Evolutionary conservation across 352 stramenopile species (phyloP).

Genomic region (Aphanomyces astaci): DNA sequence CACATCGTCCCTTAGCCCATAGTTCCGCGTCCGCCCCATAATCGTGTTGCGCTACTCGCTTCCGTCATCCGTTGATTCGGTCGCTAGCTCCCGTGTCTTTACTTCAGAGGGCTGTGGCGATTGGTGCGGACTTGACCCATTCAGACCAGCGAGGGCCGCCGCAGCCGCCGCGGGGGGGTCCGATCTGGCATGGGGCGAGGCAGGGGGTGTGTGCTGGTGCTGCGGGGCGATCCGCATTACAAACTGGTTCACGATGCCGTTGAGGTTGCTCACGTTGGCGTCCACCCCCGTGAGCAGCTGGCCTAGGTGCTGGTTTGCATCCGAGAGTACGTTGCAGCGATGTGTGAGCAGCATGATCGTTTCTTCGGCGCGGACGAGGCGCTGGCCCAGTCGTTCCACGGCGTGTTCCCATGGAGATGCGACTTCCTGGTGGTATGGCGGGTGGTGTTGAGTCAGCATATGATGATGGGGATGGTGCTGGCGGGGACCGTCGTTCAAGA

Average conservation of each 20-base stretch:
- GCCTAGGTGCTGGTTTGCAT: constrained; percentile 1
- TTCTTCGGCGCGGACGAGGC: constrained; percentile 3
- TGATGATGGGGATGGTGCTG: neutral
- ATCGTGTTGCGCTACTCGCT: no score
- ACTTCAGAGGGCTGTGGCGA: neutral
- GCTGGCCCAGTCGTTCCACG: neutral
- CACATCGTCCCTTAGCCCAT: no score
- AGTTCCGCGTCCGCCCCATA: no score
- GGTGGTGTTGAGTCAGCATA: neutral
- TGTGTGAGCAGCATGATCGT: constrained; percentile 5
- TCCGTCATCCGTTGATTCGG: no score
- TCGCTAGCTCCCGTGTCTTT: no score
- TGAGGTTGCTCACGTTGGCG: constrained; percentile 9
- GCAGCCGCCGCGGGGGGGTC: neutral
- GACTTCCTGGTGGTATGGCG: neutral
- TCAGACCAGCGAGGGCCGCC: neutral
- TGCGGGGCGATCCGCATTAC: neutral
- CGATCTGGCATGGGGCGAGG: neutral
- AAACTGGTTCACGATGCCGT: neutral
- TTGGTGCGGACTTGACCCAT: neutral
- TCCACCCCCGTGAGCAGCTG: neutral
- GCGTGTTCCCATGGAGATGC: neutral
- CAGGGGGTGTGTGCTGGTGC: neutral
- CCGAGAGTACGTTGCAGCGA: neutral
- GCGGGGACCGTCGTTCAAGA: neutral